Conservation (phyloP, 148 eudicot species). For the Spergularia bocconei region DNA sequence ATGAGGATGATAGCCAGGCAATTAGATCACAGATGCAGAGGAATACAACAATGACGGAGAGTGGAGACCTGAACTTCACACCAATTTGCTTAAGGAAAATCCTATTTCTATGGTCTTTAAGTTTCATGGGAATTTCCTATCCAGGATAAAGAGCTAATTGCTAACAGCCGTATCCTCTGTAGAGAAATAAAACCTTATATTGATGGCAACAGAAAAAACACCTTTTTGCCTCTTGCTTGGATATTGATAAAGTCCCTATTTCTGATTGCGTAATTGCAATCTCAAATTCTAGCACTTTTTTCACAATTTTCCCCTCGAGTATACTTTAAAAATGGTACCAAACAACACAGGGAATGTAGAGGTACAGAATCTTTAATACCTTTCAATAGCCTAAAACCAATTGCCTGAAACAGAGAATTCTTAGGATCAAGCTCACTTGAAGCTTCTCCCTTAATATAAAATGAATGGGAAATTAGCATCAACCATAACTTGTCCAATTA, state of each 20-base stretch:
- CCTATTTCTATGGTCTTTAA: constrained; percentile 1
- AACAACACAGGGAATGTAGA: background rate
- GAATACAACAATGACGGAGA: background rate
- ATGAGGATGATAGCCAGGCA: constrained; percentile 7
- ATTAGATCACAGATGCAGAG: constrained; percentile 2
- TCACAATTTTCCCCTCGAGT: background rate
- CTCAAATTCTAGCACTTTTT: background rate
- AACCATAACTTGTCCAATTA: background rate
- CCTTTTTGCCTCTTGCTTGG: background rate
- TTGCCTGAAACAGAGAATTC: background rate
- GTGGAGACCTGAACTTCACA: background rate
- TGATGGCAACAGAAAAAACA: background rate
- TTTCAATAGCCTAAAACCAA: background rate
- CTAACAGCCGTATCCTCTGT: background rate
- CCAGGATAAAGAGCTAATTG: constrained; percentile 1
- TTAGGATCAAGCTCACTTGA: background rate
- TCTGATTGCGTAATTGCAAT: background rate
- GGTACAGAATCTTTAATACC: background rate
- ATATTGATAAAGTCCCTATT: background rate
- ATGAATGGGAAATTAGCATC: background rate
- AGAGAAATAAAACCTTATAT: background rate
- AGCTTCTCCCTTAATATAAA: background rate
- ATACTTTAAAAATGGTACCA: background rate
- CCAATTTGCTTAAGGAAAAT: background rate
- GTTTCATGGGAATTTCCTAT: constrained; percentile 1